Evolutionary conservation across 2,329 filamentous ascomycete genomes (phyloP).

Genomic region (Orbilia blumenaviensis): DNA sequence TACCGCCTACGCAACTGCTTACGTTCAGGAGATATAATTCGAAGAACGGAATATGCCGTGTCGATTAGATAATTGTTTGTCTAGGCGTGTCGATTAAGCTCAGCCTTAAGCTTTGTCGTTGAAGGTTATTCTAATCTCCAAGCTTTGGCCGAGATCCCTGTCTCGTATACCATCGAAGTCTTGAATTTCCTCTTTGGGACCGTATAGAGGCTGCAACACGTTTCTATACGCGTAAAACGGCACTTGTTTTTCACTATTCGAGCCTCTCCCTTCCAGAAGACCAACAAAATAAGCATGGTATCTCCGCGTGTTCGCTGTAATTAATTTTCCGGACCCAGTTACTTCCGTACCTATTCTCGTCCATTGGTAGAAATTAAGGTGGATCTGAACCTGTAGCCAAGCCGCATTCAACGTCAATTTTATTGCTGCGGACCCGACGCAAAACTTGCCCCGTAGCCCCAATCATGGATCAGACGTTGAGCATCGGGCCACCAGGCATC

Average conservation of each 20-base stretch:
- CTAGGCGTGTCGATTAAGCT: conserved; percentile 8
- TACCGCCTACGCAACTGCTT: conserved; percentile 25
- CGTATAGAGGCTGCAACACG: conserved; percentile 38
- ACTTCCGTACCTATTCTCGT: conserved; percentile 10
- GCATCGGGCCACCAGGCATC: neutral
- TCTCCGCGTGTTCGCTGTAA: conserved; percentile 1
- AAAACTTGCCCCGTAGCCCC: neutral
- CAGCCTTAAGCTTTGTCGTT: conserved; percentile 23
- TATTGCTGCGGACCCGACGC: conserved; percentile 13
- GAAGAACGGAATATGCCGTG: conserved; percentile 17
- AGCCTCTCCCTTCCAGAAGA: no score
- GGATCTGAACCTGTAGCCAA: conserved; percentile 1
- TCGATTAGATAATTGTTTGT: conserved; percentile 7
- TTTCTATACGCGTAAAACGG: neutral
- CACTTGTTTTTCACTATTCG: neutral
- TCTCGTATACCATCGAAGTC: conserved; percentile 23
- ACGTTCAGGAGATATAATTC: conserved; percentile 9
- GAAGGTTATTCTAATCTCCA: neutral
- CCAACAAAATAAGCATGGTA: neutral
- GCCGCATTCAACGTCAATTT: conserved; percentile 20
- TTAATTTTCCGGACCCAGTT: conserved; percentile 10
- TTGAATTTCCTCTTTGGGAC: conserved; percentile 40
- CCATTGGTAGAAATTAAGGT: conserved; percentile 2
- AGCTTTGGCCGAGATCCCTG: neutral
- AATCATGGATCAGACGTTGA: neutral